Conservation (phyloP, 192 early-diverging fungal genomes). For the Coemansia sp. region DNA sequence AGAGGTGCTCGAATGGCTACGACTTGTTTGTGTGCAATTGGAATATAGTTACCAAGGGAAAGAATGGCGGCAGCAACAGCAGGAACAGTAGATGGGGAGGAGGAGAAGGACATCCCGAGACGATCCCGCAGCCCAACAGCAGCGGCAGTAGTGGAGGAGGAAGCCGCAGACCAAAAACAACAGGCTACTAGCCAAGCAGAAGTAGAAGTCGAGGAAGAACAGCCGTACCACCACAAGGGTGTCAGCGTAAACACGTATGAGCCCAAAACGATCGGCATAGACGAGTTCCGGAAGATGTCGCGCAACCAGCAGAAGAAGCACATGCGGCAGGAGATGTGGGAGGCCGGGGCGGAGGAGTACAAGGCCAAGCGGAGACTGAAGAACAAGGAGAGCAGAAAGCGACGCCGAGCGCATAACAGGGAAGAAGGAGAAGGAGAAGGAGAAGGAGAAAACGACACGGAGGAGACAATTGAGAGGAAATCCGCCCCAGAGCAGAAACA, state of each 20-base stretch:
- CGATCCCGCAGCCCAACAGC: not conserved
- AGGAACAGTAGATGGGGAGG: no score
- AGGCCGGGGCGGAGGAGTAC: slow-evolving; percentile 45
- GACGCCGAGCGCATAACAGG: slow-evolving; percentile 31
- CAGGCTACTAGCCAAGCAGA: not conserved
- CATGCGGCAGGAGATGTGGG: slow-evolving; percentile 64
- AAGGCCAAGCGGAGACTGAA: slow-evolving; percentile 45
- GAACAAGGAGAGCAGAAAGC: slow-evolving; percentile 56
- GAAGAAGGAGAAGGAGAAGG: not conserved
- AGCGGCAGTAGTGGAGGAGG: not conserved
- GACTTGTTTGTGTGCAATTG: no score
- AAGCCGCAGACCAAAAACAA: not conserved
- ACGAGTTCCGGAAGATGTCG: slow-evolving; percentile 56
- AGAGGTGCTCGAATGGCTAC: no score
- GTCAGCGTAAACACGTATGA: slow-evolving; percentile 36
- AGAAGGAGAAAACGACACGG: slow-evolving; percentile 22
- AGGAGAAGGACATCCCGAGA: no score
- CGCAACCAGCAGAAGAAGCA: slow-evolving; percentile 76
- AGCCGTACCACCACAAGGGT: not conserved
- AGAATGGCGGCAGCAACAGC: no score
- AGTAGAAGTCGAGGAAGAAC: not conserved
- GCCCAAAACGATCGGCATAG: slow-evolving; percentile 36
- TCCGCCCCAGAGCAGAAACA: slow-evolving; percentile 50
- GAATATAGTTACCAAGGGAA: no score
- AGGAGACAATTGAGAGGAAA: slow-evolving; percentile 47